Evolutionary conservation across 176 grass and related monocot species (phyloP), one percentile per base, ranked within the genome.

Genomic region (Otatea glauca): DNA sequence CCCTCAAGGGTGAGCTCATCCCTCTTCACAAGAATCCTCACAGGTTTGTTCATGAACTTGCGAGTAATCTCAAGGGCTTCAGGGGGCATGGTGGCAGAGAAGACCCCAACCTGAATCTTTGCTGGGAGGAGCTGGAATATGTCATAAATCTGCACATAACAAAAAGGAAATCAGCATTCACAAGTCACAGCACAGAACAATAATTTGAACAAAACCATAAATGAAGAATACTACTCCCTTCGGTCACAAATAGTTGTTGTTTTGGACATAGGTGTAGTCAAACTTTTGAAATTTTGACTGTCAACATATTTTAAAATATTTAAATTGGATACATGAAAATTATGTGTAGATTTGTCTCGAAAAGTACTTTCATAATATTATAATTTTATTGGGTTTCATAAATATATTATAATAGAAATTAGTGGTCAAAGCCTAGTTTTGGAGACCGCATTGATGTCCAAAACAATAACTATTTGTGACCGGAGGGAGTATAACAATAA

Each of bases 21-120:
- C 74, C 94, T 92, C 89, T 97, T 97, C n/a, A 97, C 94, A 60
- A 97, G 94, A n/a, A 97, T 97, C 77, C 94, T 86, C 25, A 97
- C 94, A 11, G 94, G 94, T 6, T 94, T 97, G 82, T 97, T 97
- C 94, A 97, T 97, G 82, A 97, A 97, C 60, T 97, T 97, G 37
- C 94, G 91, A 60, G 94, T 97, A 13, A 97, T 97, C 86, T 97
- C 94, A 37, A 97, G 89, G 43, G 94, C 91, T 70, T 97, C 94
- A 18, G 94, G 94, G 4, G 94, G 94, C 94, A 97, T 97, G 41
- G 94, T 97, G 15, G 94, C 94, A 71, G 94, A 97, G 82, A 97
- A 97, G 10, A 97, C 91, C 49, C 94, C 94, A 63, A 97, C 94
- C 86, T 97, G 94, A 63, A 97, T 94, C 69, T 94, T 94, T 23